Percentiles rank a stretch among this genome's conserved stretches.
Evolutionary conservation across 108 stramenopile genomes (phyloP).

Genomic region (Nitzschia sp.): DNA sequence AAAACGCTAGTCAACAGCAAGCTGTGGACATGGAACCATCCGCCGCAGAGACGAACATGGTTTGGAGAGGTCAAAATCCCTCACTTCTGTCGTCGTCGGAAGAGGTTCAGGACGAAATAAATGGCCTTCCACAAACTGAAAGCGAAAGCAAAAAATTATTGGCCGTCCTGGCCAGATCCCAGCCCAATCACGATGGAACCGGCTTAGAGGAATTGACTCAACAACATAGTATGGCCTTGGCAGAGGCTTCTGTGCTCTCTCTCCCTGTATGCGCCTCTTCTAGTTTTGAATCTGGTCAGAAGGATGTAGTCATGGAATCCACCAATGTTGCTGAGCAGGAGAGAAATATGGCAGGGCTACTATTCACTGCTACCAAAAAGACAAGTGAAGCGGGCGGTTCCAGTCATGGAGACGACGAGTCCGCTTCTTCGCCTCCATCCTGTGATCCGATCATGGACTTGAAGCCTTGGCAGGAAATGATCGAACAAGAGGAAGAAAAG

Average conservation of each 20-base stretch:
- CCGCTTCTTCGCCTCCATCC: slow-evolving; percentile 7
- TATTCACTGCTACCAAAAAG: neutral
- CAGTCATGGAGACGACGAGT: neutral
- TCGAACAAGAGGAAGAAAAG: slow-evolving; percentile 4
- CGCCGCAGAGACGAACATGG: no score
- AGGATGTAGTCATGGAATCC: neutral
- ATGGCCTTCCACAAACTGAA: neutral
- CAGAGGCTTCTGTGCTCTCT: slow-evolving; percentile 7
- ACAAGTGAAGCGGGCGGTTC: neutral
- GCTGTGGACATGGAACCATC: neutral
- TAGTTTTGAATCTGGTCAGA: slow-evolving; percentile 7
- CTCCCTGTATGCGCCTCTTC: slow-evolving; percentile 19
- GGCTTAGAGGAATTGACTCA: neutral
- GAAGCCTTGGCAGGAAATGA: slow-evolving; percentile 12
- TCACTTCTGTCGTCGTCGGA: neutral
- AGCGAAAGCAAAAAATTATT: neutral
- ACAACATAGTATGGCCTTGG: neutral
- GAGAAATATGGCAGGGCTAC: neutral
- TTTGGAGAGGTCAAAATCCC: neutral
- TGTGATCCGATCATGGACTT: slow-evolving; percentile 6
- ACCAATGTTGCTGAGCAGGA: neutral
- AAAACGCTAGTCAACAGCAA: neutral
- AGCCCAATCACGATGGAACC: no score
- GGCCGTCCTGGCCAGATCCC: neutral
- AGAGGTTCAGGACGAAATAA: neutral